Percentiles rank a stretch among this genome's conserved stretches.
These are phyloP conservation scores for Pistacia vera DNA, from an alignment of 345 rosid species.

Conservation along the genomic window DNA sequence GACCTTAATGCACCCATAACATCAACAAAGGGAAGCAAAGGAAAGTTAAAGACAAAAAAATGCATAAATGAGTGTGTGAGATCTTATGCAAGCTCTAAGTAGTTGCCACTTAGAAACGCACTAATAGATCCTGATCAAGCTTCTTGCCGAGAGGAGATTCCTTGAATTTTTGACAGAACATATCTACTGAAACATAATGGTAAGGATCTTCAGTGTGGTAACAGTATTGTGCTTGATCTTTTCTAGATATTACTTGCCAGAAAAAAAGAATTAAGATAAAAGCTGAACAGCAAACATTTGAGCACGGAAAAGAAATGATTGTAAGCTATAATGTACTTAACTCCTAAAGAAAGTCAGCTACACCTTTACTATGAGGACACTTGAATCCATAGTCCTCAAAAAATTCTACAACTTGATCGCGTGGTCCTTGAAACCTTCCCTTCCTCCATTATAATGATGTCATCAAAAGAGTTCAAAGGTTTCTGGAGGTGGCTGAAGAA, in stretches of 20 bases:
- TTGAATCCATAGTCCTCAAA: conserved; percentile 39
- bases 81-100: conserved; percentile 44
- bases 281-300: too few species aligned
- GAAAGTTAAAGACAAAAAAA: too few species aligned
- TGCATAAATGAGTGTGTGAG: too few species aligned
- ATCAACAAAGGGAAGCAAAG: too few species aligned
- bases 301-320: too few species aligned
- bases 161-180: conserved; percentile 43
- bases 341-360: conserved; percentile 24
- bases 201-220: conserved; percentile 28
- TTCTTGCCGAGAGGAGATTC: conserved; percentile 22
- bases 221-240: conserved; percentile 68
- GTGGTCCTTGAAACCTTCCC: conserved; percentile 50
- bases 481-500: too few species aligned
- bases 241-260: conserved; percentile 38
- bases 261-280: too few species aligned
- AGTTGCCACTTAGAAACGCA: conserved; percentile 50
- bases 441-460: conserved; percentile 25
- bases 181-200: conserved; percentile 40
- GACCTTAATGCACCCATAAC: too few species aligned
- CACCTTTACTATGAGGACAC: conserved; percentile 63
- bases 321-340: too few species aligned
- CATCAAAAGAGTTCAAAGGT: conserved; percentile 44
- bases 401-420: conserved; percentile 33
- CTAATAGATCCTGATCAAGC: conserved; percentile 35